phyloP scores from a whole-genome alignment of 495 filamentous ascomycete genomes.

The Daldinia decipiens region DNA sequence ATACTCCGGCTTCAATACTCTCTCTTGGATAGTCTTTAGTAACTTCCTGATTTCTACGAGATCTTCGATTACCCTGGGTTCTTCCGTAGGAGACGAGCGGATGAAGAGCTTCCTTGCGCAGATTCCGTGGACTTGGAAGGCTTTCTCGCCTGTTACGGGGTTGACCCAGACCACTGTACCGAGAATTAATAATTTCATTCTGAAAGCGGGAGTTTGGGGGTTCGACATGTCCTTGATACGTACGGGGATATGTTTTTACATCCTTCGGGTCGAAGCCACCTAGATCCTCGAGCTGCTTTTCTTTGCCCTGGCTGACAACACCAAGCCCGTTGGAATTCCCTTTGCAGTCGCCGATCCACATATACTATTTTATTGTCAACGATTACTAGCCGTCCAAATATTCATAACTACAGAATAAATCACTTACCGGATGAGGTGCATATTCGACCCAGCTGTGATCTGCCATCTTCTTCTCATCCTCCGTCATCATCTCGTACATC shows the following conservation, averaged over 20 bases:
- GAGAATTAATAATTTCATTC: background rate
- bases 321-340: slow-evolving; percentile 53
- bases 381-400: slow-evolving; percentile 5
- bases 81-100: slow-evolving; percentile 44
- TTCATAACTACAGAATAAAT: slow-evolving; percentile 1
- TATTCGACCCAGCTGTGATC: slow-evolving; percentile 58
- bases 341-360: slow-evolving; percentile 55
- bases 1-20: slow-evolving; percentile 44
- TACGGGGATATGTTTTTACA: slow-evolving; percentile 53
- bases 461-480: slow-evolving; percentile 51
- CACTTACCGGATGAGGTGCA: slow-evolving; percentile 51
- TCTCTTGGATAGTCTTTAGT: slow-evolving; percentile 40
- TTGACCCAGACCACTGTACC: slow-evolving; percentile 52
- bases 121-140: slow-evolving; percentile 54
- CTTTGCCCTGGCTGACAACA: slow-evolving; percentile 47
- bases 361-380: slow-evolving; percentile 21
- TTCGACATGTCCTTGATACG: background rate
- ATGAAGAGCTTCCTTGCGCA: slow-evolving; percentile 53
- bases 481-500: slow-evolving; percentile 51
- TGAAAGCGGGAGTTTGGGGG: background rate
- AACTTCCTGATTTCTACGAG: slow-evolving; percentile 47
- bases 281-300: slow-evolving; percentile 49
- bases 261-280: slow-evolving; percentile 48
- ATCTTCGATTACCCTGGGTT: slow-evolving; percentile 47
- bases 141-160: slow-evolving; percentile 53